A percentile compares a stretch with the other conserved stretches of the same genome.
Evolutionary conservation across 768 basidiomycete genomes (phyloP).

Genomic region (Tricholoma hemisulphureum): DNA sequence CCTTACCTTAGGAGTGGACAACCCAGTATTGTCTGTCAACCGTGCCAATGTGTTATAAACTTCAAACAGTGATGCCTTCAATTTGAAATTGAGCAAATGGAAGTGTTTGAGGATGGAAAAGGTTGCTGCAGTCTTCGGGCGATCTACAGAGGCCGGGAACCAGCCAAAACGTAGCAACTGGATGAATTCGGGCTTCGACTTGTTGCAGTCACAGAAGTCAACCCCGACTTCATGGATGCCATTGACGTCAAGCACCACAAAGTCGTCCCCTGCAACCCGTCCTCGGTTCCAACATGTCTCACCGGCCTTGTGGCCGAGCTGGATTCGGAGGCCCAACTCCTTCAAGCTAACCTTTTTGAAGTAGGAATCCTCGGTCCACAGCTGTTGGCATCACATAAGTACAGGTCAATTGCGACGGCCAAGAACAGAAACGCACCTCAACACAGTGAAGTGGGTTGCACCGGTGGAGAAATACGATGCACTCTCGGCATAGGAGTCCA

Average conservation of each 20-base stretch:
- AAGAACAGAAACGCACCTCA: slow-evolving; percentile 3
- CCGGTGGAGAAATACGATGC: neutral
- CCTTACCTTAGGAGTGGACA: neutral
- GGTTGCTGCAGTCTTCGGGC: slow-evolving; percentile 19
- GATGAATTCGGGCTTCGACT: slow-evolving; percentile 7
- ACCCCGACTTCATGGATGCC: slow-evolving; percentile 24
- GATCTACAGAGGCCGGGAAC: slow-evolving; percentile 18
- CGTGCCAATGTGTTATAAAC: slow-evolving; percentile 13
- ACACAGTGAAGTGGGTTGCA: slow-evolving; percentile 2
- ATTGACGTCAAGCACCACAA: slow-evolving; percentile 23
- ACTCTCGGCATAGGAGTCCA: slow-evolving; percentile 2
- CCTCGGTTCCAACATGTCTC: slow-evolving; percentile 22
- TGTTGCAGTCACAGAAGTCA: slow-evolving; percentile 24
- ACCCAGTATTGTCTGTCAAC: slow-evolving; percentile 10
- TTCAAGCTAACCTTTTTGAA: slow-evolving; percentile 1
- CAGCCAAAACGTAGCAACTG: slow-evolving; percentile 19
- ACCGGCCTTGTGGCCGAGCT: slow-evolving; percentile 10
- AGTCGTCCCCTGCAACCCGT: slow-evolving; percentile 8
- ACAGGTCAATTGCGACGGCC: neutral
- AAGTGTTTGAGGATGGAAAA: slow-evolving; percentile 18
- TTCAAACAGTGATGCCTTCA: slow-evolving; percentile 17
- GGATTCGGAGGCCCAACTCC: slow-evolving; percentile 3
- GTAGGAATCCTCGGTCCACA: neutral
- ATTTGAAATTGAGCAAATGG: slow-evolving; percentile 19
- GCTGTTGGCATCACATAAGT: neutral